Base-by-base conservation (phyloP, 2,329 filamentous ascomycete genomes). In the Graphiopsis chlorocephala region DNA sequence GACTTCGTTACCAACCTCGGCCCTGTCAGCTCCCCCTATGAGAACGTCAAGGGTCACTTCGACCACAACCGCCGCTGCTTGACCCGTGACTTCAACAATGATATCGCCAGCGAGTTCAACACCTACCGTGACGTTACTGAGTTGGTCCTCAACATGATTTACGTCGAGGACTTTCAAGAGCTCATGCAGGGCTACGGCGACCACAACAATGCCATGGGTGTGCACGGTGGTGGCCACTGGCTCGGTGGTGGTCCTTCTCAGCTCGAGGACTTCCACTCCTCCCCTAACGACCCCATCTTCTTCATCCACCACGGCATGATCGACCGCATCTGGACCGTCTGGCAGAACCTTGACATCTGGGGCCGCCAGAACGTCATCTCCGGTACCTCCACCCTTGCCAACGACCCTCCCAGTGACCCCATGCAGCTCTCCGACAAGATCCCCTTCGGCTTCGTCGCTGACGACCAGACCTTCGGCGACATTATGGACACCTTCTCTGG, bases 201-300 rank as follows among this genome's bases (percentile, higher is more conserved):
- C 23, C 35, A 65, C 5, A 58, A 66, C 52, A 65, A 69, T 63
- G 28, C 45, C 26, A 66, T 67, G 35, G 65, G 64, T 25, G 23
- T 82, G 1, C 82, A 84, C 65, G 79, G 78, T 6, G 80, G 72
- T 1, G 81, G 81, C 8, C 82, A 84, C 68, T 81, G 79, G 70
- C 76, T 78, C 12, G 77, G 80, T 66, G 81, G 80, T 3, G 81
- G 52, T 7, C 53, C 65, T 10, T 61, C 67, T 14, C 65, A 68
- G 38, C 57, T 67, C 23, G 59, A 65, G 33, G 69, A 70, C 35
- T 63, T 70, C 11, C 60, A 66, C 26, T 68, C 76, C 1, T 80
- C 77, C 17, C 79, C 80, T 0, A 78, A 75, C 17, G 80, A 83
- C 56, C 80, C 79, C 8, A 72, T 72, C 29, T 83, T 83, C 73